These are phyloP conservation scores for Rubia tinctorum DNA, from an alignment of 305 asterid genomes.

Conservation along the genomic window DNA sequence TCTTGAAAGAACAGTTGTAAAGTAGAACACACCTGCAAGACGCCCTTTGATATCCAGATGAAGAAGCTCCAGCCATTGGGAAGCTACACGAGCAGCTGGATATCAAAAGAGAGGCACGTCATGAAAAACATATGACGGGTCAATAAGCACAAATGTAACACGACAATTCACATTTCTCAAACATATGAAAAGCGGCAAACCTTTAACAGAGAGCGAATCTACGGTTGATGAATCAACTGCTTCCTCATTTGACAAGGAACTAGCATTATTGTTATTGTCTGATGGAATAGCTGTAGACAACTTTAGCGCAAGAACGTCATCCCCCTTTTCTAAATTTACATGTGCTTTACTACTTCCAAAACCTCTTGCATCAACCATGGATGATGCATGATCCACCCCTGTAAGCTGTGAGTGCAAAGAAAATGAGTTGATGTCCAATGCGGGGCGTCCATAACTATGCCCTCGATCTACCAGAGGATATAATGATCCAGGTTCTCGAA, in stretches of 20 bases:
- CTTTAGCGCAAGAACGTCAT: constrained; percentile 48
- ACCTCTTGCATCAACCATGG: constrained; percentile 30
- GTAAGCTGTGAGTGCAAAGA: constrained; percentile 28
- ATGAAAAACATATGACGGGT: neutral
- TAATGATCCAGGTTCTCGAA: constrained; percentile 17
- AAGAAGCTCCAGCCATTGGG: constrained; percentile 96
- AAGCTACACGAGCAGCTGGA: constrained; percentile 92
- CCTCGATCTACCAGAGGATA: constrained; percentile 25
- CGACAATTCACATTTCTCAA: neutral
- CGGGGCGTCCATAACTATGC: constrained; percentile 28
- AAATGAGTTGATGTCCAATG: constrained; percentile 28
- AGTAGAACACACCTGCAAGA: constrained; percentile 57
- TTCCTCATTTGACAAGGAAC: constrained; percentile 65
- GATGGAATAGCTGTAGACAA: constrained; percentile 41
- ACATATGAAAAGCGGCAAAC: constrained; percentile 28
- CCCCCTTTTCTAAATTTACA: constrained; percentile 32
- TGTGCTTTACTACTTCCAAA: constrained; percentile 29
- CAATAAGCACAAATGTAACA: neutral
- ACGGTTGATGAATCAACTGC: constrained; percentile 51
- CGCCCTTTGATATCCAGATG: constrained; percentile 83
- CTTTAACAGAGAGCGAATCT: constrained; percentile 74
- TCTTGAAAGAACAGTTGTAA: constrained; percentile 1
- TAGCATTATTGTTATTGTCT: constrained; percentile 31
- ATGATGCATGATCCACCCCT: constrained; percentile 31
- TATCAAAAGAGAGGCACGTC: constrained; percentile 14